Conservation (phyloP, 345 rosid species). For the Arabidopsis thaliana region DNA sequence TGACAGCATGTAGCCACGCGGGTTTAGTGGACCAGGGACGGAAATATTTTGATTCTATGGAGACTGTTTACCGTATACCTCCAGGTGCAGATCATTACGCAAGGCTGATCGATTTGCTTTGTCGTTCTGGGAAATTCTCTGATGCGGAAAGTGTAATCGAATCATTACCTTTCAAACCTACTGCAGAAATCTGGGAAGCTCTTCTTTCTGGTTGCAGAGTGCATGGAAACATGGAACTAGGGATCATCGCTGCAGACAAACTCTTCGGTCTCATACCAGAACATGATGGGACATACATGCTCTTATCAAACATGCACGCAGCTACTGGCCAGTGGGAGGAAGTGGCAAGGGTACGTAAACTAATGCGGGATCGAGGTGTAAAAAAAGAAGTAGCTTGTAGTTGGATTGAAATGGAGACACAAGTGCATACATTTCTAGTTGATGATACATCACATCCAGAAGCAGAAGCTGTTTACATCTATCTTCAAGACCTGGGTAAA, state of each 20-base stretch:
- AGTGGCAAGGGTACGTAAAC: conserved; percentile 44
- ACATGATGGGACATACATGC: conserved; percentile 51
- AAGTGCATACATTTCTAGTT: conserved; percentile 42
- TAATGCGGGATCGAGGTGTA: conserved; percentile 49
- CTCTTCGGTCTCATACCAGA: conserved; percentile 47
- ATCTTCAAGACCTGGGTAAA: conserved; percentile 41
- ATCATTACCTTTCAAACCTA: conserved; percentile 46
- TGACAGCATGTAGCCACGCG: conserved; percentile 49
- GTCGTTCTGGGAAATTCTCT: conserved; percentile 48
- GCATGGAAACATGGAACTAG: conserved; percentile 50
- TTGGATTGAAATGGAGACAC: conserved; percentile 46
- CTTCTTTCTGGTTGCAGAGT: conserved; percentile 49
- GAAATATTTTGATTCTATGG: conserved; percentile 42
- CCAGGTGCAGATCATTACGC: conserved; percentile 49
- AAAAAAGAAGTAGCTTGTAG: conserved; percentile 50
- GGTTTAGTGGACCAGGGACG: conserved; percentile 48
- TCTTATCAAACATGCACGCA: conserved; percentile 48
- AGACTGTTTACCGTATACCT: conserved; percentile 35
- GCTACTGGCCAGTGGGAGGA: conserved; percentile 45
- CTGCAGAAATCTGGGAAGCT: conserved; percentile 48
- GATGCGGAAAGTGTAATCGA: conserved; percentile 39
- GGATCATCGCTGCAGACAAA: conserved; percentile 46
- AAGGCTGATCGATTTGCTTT: conserved; percentile 46
- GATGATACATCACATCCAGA: conserved; percentile 48
- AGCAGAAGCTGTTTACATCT: conserved; percentile 42